phyloP scores from a whole-genome alignment of 768 basidiomycete genomes.

The Paxillus rubicundulus region DNA sequence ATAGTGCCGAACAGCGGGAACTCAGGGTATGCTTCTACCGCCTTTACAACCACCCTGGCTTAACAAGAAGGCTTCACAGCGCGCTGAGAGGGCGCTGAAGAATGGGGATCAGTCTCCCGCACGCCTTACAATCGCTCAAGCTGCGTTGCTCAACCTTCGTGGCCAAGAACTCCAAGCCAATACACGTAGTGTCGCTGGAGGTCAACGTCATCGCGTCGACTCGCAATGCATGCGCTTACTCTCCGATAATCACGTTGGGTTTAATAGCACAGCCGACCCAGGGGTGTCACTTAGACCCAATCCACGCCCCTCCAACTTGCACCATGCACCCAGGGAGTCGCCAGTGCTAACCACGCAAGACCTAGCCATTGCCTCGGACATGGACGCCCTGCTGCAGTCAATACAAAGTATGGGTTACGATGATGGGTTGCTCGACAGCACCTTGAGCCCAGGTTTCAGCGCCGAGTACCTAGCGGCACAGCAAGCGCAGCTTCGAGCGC shows the following conservation, averaged over 20 bases:
- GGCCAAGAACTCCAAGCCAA: conserved; percentile 51
- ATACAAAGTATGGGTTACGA: conserved; percentile 25
- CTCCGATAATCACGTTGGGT: conserved; percentile 1
- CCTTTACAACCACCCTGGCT: background rate
- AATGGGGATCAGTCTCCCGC: conserved; percentile 64
- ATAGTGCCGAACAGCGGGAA: conserved; percentile 75
- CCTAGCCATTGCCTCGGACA: conserved; percentile 34
- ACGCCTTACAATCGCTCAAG: conserved; percentile 74
- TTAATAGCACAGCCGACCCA: background rate
- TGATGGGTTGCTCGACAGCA: conserved; percentile 11
- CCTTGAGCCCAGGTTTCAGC: conserved; percentile 12
- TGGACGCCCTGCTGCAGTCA: conserved; percentile 39
- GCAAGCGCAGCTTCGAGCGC: conserved; percentile 22
- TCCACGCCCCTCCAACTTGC: conserved; percentile 22
- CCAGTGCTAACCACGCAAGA: conserved; percentile 13
- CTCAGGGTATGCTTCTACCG: conserved; percentile 51
- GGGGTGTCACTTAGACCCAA: conserved; percentile 14
- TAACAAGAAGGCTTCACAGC: conserved; percentile 37
- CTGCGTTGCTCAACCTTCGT: conserved; percentile 70
- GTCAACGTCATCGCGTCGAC: conserved; percentile 10
- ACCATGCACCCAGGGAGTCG: conserved; percentile 15
- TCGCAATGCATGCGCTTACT: conserved; percentile 1
- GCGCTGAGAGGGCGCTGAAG: conserved; percentile 55
- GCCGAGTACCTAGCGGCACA: conserved; percentile 16
- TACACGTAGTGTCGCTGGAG: conserved; percentile 1